Evolutionary conservation across 768 basidiomycete species (phyloP), one percentile per base, ranked within the genome.

Genomic region (Serendipita indica): DNA sequence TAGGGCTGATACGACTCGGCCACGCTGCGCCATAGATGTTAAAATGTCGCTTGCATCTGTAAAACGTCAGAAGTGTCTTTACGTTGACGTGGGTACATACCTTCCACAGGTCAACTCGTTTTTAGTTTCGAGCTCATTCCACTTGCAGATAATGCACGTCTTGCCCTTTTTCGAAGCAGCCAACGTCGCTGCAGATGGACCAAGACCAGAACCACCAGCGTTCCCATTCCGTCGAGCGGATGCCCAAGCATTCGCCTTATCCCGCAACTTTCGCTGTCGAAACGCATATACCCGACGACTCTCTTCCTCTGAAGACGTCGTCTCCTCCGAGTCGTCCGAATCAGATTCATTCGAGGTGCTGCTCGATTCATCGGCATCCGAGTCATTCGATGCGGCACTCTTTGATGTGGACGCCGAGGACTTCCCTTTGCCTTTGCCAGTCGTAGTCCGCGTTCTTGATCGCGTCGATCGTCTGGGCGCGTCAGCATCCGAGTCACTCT

Each of bases 1-100:
- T 54, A 18, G 7, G n/a, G 49, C 14, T 22, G 14, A 79, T 65
- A 58, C 87, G 83, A 52, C 74, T 72, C 20, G 87, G 87, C 87
- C 87, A 89, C 2, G 77, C 69, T 58, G 76, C 73, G 1, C 75
- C 76, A 69, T 89, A 89, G 60, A 89, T 89, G 10, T 83, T 86
- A 64, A 74, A 78, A 68, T 89, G 87, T 18, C 87, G 83, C 69
- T 89, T 75, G 67, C 87, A 89, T 60, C 86, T 88, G 65, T 16
- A 63, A 41, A 20, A 34, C 57, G 39, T 12, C 32, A 37, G 25
- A 20, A 39, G 34, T 4, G 18, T 27, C 22, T 20, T 18, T 2
- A 59, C 33, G 10, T 60, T 39, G 58, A 59, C 64, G 58, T 46
- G 60, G 46, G 18, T 57, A 71, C 77, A 62, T 67, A 89, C 86